phyloP scores from a whole-genome alignment of 1,284 basidiomycete genomes.

The Naganishia cerealis region DNA sequence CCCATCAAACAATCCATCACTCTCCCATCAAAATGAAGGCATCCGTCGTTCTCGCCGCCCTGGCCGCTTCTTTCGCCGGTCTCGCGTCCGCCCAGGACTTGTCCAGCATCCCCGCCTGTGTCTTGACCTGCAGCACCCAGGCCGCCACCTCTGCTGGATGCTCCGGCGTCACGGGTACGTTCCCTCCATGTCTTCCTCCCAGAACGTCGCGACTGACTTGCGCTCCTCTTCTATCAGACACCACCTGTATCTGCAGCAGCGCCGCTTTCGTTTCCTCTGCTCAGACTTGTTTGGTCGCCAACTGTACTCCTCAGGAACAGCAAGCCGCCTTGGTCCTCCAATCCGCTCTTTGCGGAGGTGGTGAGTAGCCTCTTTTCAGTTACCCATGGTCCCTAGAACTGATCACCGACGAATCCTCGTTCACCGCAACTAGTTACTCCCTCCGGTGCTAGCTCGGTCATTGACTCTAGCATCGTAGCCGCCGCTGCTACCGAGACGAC shows the following conservation, averaged over 20 bases:
- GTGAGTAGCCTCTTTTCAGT: conserved; percentile 1
- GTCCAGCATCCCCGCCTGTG: conserved; percentile 28
- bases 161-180: conserved; percentile 29
- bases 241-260: conserved; percentile 30
- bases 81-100: conserved; percentile 20
- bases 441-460: conserved; percentile 8
- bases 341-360: conserved; percentile 18
- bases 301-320: conserved; percentile 30
- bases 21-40: conserved; percentile 21
- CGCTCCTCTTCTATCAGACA: conserved; percentile 1
- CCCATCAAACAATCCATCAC: neutral
- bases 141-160: conserved; percentile 31
- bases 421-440: neutral
- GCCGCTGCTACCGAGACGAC: conserved; percentile 11
- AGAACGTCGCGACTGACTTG: conserved; percentile 6
- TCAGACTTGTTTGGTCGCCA: conserved; percentile 32
- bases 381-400: neutral
- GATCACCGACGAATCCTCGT: neutral
- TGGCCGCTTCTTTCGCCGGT: conserved; percentile 31
- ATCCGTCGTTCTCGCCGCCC: conserved; percentile 32
- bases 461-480: conserved; percentile 10
- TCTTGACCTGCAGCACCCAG: conserved; percentile 30
- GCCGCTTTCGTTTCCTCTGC: conserved; percentile 20
- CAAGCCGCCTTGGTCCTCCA: conserved; percentile 30
- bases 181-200: neutral